phyloP scores from a whole-genome alignment of 2,329 filamentous ascomycete species.

The Thielaviopsis musarum region DNA sequence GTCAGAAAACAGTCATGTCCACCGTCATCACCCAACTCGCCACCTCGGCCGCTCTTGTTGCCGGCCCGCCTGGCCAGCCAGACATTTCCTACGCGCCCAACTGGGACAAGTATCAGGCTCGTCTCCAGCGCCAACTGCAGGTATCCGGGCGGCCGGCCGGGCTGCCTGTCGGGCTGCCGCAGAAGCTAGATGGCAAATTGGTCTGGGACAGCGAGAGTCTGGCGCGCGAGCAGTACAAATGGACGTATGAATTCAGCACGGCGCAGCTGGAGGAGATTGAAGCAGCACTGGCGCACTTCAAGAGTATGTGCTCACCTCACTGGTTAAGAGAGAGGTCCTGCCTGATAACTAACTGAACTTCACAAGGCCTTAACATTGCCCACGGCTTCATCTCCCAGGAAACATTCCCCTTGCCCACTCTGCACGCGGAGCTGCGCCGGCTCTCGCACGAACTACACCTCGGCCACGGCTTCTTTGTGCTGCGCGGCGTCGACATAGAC shows the following conservation, averaged over 20 bases:
- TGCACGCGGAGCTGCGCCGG: slow-evolving; percentile 29
- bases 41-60: slow-evolving; percentile 7
- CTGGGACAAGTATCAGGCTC: slow-evolving; percentile 10
- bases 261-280: slow-evolving; percentile 9
- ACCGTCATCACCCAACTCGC: slow-evolving; percentile 11
- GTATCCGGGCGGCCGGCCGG: background rate
- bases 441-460: slow-evolving; percentile 34
- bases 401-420: slow-evolving; percentile 33
- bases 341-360: background rate
- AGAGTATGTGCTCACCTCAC: slow-evolving; percentile 7
- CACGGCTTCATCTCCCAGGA: slow-evolving; percentile 2
- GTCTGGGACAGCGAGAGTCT: slow-evolving; percentile 11
- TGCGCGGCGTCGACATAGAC: slow-evolving; percentile 39
- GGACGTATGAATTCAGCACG: slow-evolving; percentile 4
- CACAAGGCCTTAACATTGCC: background rate
- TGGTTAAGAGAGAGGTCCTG: no score
- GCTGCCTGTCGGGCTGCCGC: slow-evolving; percentile 9
- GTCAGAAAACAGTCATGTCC: background rate
- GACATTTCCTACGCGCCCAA: slow-evolving; percentile 12
- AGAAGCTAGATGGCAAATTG: slow-evolving; percentile 2
- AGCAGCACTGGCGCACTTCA: slow-evolving; percentile 9
- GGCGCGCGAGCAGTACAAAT: background rate
- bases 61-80: slow-evolving; percentile 10
- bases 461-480: slow-evolving; percentile 43
- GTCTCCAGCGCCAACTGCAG: slow-evolving; percentile 8